phyloP scores from a whole-genome alignment of 2,329 filamentous ascomycete genomes.

The Aureobasidium sp. region DNA sequence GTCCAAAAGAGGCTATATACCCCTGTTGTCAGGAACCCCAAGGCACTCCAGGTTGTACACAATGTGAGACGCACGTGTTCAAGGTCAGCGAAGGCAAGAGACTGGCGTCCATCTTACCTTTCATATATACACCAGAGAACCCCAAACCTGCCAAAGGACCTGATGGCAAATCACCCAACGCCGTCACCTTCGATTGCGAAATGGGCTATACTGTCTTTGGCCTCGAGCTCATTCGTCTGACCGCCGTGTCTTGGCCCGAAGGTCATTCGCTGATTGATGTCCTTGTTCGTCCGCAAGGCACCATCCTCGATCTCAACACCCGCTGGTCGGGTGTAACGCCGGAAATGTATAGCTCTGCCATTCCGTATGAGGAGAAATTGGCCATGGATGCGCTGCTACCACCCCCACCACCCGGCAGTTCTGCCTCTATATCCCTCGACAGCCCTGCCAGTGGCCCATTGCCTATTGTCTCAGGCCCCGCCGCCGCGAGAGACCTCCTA shows the following conservation, averaged over 20 bases:
- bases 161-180: constrained; percentile 34
- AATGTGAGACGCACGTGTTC: constrained; percentile 70
- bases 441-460: constrained; percentile 31
- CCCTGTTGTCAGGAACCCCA: constrained; percentile 70
- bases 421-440: constrained; percentile 10
- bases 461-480: constrained; percentile 67
- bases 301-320: constrained; percentile 84
- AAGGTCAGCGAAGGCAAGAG: constrained; percentile 69
- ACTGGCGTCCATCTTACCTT: constrained; percentile 71
- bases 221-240: constrained; percentile 81
- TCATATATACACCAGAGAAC: constrained; percentile 67
- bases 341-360: constrained; percentile 64
- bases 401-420: constrained; percentile 6
- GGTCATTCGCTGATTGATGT: constrained; percentile 71
- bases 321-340: constrained; percentile 80
- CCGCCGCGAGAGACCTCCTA: constrained; percentile 65
- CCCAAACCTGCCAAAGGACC: constrained; percentile 34
- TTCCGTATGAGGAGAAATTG: constrained; percentile 37
- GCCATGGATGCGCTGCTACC: constrained; percentile 15
- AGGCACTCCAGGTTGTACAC: constrained; percentile 71
- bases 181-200: constrained; percentile 88
- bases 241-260: constrained; percentile 77
- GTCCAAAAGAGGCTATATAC: constrained; percentile 54
- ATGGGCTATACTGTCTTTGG: constrained; percentile 93
- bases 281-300: constrained; percentile 73